Evolutionary conservation across 768 basidiomycete genomes (phyloP), one percentile per base, ranked within the genome.

Genomic region (Gelatoporia subvermispora): DNA sequence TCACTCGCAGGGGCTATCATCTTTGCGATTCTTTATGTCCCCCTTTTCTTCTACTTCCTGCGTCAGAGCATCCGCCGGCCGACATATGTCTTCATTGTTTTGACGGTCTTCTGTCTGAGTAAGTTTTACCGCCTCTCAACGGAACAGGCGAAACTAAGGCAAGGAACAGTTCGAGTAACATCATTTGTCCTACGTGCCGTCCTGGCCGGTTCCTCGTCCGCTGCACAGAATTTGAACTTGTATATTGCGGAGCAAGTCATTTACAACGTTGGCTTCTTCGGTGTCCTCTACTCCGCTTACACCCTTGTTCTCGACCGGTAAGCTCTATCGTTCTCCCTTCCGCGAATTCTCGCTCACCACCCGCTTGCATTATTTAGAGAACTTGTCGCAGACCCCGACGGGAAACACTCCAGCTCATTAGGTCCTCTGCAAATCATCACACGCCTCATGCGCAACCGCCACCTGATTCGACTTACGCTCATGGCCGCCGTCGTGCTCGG

Each of bases 251-350:
- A 59, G 43, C 54, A 61, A 46, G 50, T 68, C 47, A 25, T 69
- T 17, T 70, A 69, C 51, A 67, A 62, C 39, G 58, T 63, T 16
- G 68, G 67, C 37, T 67, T 69, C 62, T 69, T 65, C 21, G 65
- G 62, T 52, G 43, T 69, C 35, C 41, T 69, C 8, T 68, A 65
- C 43, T 68, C 63, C 11, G 60, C 66, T 16, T 67, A 69, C 47
- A 61, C 53, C 17, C 60, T 69, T 9, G 65, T 65, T 15, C 45
- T 66, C 10, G 66, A 69, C 40, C 55, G 66, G 66, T 66, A 40
- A 35, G 55, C 22, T 9, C 5, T 10, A 22, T 18, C 42, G 49
- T 25, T 38, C 23, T 34, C 18, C 18, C 23, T 2, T 11, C 17
- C 4, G 11, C 21, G 15, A 40, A 21, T 15, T 18, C 20, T 22